Conservation (phyloP, 371 early-diverging fungal species). For the Lichtheimia ornata region DNA sequence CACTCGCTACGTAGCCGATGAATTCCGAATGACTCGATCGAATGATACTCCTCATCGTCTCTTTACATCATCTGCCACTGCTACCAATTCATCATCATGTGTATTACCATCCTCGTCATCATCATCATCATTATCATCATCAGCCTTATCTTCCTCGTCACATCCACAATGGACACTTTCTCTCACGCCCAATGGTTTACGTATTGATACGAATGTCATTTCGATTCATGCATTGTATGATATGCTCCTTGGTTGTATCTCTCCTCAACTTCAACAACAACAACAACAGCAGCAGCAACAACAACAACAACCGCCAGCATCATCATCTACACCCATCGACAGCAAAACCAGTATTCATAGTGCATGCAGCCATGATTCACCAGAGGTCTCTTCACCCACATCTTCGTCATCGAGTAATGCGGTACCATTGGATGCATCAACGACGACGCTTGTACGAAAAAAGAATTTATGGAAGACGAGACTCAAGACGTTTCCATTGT, state of each 20-base stretch:
- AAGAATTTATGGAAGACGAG: slow-evolving; percentile 28
- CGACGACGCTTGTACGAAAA: slow-evolving; percentile 17
- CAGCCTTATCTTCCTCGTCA: slow-evolving; percentile 3
- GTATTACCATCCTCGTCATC: not conserved
- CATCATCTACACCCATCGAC: not conserved
- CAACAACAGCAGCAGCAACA: slow-evolving; percentile 20
- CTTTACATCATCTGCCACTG: not conserved
- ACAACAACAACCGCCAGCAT: slow-evolving; percentile 17
- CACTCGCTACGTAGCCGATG: slow-evolving; percentile 22
- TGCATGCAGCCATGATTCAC: not conserved
- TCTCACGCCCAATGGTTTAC: slow-evolving; percentile 37
- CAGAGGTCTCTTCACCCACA: slow-evolving; percentile 1
- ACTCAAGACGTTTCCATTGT: slow-evolving; percentile 41
- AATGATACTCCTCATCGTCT: not conserved
- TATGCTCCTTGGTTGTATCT: slow-evolving; percentile 34
- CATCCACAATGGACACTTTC: slow-evolving; percentile 36
- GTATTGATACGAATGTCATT: slow-evolving; percentile 46
- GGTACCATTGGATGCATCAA: not conserved
- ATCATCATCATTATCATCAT: not conserved
- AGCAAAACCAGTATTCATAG: not conserved
- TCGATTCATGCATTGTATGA: slow-evolving; percentile 44
- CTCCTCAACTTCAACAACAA: slow-evolving; percentile 11
- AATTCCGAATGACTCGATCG: slow-evolving; percentile 17
- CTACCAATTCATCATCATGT: not conserved
- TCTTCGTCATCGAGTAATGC: not conserved